These are phyloP conservation scores for Ochetophila trinervis DNA, from an alignment of 306 rosid genomes.

Conservation along the genomic window DNA sequence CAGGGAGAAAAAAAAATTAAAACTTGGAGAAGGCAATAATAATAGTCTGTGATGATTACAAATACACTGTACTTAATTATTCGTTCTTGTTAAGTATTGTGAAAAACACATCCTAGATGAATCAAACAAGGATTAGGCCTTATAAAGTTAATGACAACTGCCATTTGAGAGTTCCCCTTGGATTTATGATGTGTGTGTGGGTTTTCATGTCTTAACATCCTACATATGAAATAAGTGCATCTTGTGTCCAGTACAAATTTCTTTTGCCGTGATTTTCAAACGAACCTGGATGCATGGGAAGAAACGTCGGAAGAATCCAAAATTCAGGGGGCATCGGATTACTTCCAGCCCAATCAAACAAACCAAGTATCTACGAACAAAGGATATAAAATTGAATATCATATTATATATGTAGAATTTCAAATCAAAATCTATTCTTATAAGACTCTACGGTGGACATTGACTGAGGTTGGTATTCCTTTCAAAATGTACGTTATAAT, in stretches of 20 bases:
- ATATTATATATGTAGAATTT: not conserved
- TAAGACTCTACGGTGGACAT: too few species aligned
- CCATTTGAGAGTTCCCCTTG: too few species aligned
- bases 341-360: conserved; percentile 58
- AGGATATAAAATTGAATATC: not conserved
- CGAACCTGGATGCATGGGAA: conserved; percentile 62
- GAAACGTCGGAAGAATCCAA: conserved; percentile 69
- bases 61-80: too few species aligned
- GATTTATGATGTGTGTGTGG: too few species aligned
- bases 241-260: not conserved
- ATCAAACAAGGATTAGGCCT: not conserved
- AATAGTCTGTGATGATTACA: too few species aligned
- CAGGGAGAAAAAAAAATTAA: not conserved
- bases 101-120: too few species aligned
- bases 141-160: too few species aligned
- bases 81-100: too few species aligned
- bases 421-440: too few species aligned
- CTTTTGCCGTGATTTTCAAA: not conserved
- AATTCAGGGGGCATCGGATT: conserved; percentile 74
- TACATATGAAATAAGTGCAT: not conserved
- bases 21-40: too few species aligned
- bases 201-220: not conserved
- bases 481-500: too few species aligned
- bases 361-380: conserved; percentile 45
- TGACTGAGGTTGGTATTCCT: too few species aligned